These are phyloP conservation scores for Quercus ilex DNA, from an alignment of 306 rosid genomes.

Conservation along the genomic window DNA sequence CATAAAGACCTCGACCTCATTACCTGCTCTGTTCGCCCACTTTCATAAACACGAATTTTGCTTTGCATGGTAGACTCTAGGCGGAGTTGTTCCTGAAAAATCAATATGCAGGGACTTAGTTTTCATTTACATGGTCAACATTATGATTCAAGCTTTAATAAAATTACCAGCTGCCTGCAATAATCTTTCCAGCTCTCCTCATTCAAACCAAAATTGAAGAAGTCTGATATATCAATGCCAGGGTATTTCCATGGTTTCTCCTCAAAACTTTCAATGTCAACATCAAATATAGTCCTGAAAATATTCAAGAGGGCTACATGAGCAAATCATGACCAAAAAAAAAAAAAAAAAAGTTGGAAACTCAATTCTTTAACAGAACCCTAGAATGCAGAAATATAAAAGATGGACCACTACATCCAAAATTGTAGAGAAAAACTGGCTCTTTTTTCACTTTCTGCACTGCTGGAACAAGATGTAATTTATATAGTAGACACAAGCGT, in stretches of 20 bases:
- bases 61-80: conserved; percentile 99
- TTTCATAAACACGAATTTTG: conserved; percentile 94
- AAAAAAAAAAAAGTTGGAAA: neutral
- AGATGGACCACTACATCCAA: neutral
- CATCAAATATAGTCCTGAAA: conserved; percentile 93
- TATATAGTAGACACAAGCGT: neutral
- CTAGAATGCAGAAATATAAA: neutral
- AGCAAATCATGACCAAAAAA: neutral
- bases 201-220: conserved; percentile 88
- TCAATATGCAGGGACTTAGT: conserved; percentile 13
- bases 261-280: conserved; percentile 84
- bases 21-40: conserved; percentile 97
- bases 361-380: neutral
- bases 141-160: conserved; percentile 3
- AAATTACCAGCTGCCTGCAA: conserved; percentile 92
- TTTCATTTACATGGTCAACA: conserved; percentile 14
- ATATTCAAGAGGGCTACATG: conserved; percentile 25
- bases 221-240: conserved; percentile 72
- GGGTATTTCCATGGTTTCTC: conserved; percentile 96
- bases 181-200: conserved; percentile 98
- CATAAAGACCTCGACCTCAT: conserved; percentile 8
- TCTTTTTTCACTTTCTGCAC: neutral
- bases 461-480: neutral
- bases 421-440: neutral
- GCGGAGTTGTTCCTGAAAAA: conserved; percentile 88